Percentiles rank a stretch among this genome's conserved stretches.
Evolutionary conservation across 108 stramenopile species (phyloP).

Genomic region (Pseudonitzschia delicatissima): DNA sequence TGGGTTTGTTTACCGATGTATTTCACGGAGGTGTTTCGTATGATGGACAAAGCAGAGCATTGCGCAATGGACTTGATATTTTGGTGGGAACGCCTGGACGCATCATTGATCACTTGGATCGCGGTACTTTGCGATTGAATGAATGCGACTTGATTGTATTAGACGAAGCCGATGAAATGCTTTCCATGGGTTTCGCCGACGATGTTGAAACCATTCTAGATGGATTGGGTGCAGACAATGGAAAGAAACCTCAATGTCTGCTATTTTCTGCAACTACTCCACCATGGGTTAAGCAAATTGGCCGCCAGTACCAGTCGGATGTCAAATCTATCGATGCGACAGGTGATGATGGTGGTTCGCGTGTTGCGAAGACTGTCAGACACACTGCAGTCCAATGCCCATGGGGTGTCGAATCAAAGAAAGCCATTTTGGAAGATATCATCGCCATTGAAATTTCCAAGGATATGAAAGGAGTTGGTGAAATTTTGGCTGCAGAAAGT

Average conservation of each 20-base stretch:
- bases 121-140: conserved; percentile 87
- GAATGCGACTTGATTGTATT: conserved; percentile 87
- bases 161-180: conserved; percentile 99
- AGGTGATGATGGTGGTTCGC: conserved; percentile 65
- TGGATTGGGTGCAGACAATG: conserved; percentile 58
- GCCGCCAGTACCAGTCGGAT: conserved; percentile 82
- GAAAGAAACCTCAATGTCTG: conserved; percentile 86
- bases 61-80: conserved; percentile 89
- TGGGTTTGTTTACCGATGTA: conserved; percentile 74
- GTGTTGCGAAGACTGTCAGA: conserved; percentile 91
- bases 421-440: conserved; percentile 81
- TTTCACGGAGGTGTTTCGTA: conserved; percentile 98
- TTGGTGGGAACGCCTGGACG: conserved; percentile 99
- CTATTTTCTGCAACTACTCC: conserved; percentile 99
- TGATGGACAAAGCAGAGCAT: conserved; percentile 82
- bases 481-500: conserved; percentile 44
- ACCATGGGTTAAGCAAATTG: conserved; percentile 92
- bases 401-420: conserved; percentile 78
- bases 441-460: conserved; percentile 92
- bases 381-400: conserved; percentile 94
- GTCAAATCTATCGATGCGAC: conserved; percentile 93
- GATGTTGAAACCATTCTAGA: conserved; percentile 94
- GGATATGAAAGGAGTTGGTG: conserved; percentile 44
- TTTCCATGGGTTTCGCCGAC: conserved; percentile 99
- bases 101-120: conserved; percentile 93